Conservation (phyloP, 257 asterid species). For the Solanum arcanum region DNA sequence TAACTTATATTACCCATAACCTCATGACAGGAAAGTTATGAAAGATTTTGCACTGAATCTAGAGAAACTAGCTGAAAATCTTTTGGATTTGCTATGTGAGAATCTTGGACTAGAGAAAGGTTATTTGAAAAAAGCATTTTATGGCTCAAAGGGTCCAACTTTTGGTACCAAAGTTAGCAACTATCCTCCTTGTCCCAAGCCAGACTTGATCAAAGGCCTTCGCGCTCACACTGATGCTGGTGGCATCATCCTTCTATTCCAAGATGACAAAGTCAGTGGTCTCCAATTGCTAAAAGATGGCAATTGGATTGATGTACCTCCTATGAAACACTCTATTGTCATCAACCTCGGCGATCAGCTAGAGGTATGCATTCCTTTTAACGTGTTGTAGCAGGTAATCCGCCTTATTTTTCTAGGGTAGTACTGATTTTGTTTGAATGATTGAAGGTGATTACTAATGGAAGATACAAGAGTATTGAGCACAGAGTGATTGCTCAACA, state of each 20-base stretch:
- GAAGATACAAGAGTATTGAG: conserved; percentile 52
- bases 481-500: conserved; percentile 51
- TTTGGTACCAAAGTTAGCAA: conserved; percentile 73
- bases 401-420: neutral
- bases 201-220: conserved; percentile 67
- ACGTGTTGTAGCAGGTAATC: neutral
- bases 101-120: conserved; percentile 70
- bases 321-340: conserved; percentile 66
- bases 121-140: conserved; percentile 49
- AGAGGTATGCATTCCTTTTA: conserved; percentile 25
- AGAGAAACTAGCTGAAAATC: conserved; percentile 54
- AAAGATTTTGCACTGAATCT: conserved; percentile 47
- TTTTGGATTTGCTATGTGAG: conserved; percentile 59
- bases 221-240: conserved; percentile 80
- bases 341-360: conserved; percentile 60
- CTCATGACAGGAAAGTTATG: conserved; percentile 36
- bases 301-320: conserved; percentile 63
- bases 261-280: conserved; percentile 68
- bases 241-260: conserved; percentile 62
- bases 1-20: neutral
- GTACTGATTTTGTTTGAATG: neutral
- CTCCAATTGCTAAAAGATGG: conserved; percentile 68
- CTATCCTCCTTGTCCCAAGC: conserved; percentile 65
- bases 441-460: conserved; percentile 45
- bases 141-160: conserved; percentile 53